These are phyloP conservation scores for Entelexis paramagnoliae DNA, from an alignment of 1,139 yeast genomes.

Conservation along the genomic window DNA sequence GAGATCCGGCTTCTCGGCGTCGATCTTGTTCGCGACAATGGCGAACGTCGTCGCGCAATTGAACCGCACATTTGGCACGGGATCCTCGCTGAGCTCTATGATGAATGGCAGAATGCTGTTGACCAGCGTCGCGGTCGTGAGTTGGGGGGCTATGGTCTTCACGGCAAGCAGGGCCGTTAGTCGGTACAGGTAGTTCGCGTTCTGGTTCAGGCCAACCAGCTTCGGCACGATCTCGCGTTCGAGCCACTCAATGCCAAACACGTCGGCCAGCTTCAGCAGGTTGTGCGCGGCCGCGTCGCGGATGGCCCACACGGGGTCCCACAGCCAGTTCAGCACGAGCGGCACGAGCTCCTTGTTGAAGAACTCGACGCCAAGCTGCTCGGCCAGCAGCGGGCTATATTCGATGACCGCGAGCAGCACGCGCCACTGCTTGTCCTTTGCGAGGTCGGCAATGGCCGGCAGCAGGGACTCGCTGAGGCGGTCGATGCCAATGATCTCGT, in stretches of 20 bases:
- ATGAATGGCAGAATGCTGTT: conserved; percentile 71
- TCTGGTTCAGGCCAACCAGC: conserved; percentile 41
- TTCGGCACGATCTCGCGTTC: conserved; percentile 71
- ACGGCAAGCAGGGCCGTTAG: conserved; percentile 84
- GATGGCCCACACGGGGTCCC: conserved; percentile 96
- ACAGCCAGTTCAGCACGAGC: conserved; percentile 89
- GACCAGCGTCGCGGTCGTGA: conserved; percentile 45
- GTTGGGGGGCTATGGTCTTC: conserved; percentile 55
- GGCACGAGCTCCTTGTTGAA: conserved; percentile 87
- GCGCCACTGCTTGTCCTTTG: conserved; percentile 96
- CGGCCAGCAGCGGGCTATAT: conserved; percentile 91
- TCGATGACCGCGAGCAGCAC: conserved; percentile 95
- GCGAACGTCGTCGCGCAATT: conserved; percentile 78
- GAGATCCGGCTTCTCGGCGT: conserved; percentile 29
- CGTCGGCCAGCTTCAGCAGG: conserved; percentile 65
- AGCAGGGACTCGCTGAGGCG: conserved; percentile 73
- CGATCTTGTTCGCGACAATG: conserved; percentile 16
- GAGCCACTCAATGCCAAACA: conserved; percentile 94
- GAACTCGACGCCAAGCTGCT: conserved; percentile 85
- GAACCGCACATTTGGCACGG: conserved; percentile 89
- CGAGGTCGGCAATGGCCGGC: conserved; percentile 93
- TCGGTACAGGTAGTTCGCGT: conserved; percentile 73
- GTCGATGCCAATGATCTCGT: conserved; percentile 89
- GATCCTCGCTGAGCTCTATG: conserved; percentile 58
- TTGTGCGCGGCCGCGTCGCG: conserved; percentile 92